A percentile compares a stretch with the other conserved stretches of the same genome.
These are phyloP conservation scores for Candida boleticola DNA, from an alignment of 805 yeast species.

Conservation along the genomic window DNA sequence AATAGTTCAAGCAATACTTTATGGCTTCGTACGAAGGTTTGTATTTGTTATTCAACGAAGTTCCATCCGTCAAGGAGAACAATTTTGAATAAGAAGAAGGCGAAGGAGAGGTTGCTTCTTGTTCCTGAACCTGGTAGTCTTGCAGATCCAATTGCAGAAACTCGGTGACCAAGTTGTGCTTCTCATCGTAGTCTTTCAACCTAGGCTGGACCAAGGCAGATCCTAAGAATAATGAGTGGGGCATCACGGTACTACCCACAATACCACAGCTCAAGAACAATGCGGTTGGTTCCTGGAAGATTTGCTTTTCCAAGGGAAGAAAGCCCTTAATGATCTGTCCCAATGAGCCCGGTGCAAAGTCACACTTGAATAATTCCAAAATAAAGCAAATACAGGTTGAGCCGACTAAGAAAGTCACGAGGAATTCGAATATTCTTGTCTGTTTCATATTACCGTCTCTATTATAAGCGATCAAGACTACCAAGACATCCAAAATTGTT, in stretches of 20 bases:
- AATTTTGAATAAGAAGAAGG: background rate
- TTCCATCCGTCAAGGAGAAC: conserved; percentile 23
- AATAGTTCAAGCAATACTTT: conserved; percentile 38
- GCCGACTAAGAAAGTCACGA: conserved; percentile 68
- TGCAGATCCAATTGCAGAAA: no score
- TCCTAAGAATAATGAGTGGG: conserved; percentile 44
- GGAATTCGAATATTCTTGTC: conserved; percentile 72
- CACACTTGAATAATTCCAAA: conserved; percentile 57
- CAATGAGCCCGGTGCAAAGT: conserved; percentile 51
- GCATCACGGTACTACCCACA: conserved; percentile 49
- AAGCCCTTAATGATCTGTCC: conserved; percentile 61
- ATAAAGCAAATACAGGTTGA: conserved; percentile 77
- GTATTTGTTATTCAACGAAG: conserved; percentile 30
- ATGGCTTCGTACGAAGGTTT: conserved; percentile 43
- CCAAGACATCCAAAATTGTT: conserved; percentile 78
- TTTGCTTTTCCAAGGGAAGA: conserved; percentile 48
- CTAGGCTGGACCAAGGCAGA: conserved; percentile 45
- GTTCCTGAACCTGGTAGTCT: background rate
- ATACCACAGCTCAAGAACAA: conserved; percentile 44
- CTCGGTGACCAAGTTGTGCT: conserved; percentile 14
- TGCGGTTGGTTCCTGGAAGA: conserved; percentile 33
- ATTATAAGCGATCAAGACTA: conserved; percentile 74
- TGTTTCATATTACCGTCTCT: conserved; percentile 72
- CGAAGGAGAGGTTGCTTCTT: background rate
- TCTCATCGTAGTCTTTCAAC: conserved; percentile 39